These are phyloP conservation scores for Clarireedia hainanense DNA, from an alignment of 2,329 filamentous ascomycete species.

Conservation along the genomic window DNA sequence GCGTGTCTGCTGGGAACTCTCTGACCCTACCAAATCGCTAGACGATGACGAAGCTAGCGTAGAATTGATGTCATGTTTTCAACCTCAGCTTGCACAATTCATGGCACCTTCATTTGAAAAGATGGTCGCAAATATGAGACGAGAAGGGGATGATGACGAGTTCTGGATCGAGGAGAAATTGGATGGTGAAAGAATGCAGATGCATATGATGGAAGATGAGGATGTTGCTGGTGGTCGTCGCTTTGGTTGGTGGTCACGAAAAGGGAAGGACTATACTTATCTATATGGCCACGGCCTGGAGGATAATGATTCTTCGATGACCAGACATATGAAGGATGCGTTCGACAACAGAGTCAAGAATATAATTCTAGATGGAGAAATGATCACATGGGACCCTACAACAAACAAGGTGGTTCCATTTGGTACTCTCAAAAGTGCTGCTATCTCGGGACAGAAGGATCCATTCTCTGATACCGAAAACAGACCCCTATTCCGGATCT, in stretches of 20 bases:
- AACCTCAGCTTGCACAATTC: constrained; percentile 90
- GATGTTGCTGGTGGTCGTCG: constrained; percentile 57
- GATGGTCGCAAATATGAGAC: constrained; percentile 61
- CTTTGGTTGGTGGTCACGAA: constrained; percentile 90
- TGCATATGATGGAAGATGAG: constrained; percentile 78
- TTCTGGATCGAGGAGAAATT: constrained; percentile 99
- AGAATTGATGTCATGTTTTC: constrained; percentile 86
- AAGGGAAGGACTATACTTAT: constrained; percentile 93
- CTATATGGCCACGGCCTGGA: constrained; percentile 75
- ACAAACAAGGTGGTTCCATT: constrained; percentile 81
- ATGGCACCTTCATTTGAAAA: constrained; percentile 76
- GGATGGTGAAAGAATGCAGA: constrained; percentile 93
- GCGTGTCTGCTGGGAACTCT: constrained; percentile 90
- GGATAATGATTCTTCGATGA: constrained; percentile 70
- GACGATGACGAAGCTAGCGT: constrained; percentile 70
- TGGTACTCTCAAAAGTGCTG: constrained; percentile 87
- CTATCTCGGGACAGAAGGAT: constrained; percentile 70
- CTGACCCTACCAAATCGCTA: constrained; percentile 63
- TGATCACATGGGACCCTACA: constrained; percentile 95
- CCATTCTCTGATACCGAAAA: constrained; percentile 52
- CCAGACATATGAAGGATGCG: constrained; percentile 67
- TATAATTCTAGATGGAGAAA: constrained; percentile 91
- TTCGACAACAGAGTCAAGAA: constrained; percentile 74
- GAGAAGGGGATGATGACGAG: constrained; percentile 49
- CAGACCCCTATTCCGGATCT: constrained; percentile 74